Evolutionary conservation across 441 rosid genomes (phyloP).

Genomic region (Pelargonium citronellum): DNA sequence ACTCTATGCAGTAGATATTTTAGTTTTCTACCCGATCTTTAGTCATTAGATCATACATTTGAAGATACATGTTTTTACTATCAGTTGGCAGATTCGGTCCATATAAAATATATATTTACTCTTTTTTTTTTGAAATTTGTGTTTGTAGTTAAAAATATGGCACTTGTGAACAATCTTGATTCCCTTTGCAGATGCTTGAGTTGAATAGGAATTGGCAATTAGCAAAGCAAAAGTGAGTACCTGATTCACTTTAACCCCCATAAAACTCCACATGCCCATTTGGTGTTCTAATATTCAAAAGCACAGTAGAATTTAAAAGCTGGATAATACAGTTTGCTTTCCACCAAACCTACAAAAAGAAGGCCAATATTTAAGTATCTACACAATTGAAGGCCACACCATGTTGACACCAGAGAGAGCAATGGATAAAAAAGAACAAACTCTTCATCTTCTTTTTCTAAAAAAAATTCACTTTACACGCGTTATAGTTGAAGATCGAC

Average conservation of each 20-base stretch:
- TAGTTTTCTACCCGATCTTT: too few species aligned
- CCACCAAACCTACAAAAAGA: constrained; percentile 17
- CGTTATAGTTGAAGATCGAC: constrained; percentile 24
- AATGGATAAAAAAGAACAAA: background rate
- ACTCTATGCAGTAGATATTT: too few species aligned
- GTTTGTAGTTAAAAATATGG: too few species aligned
- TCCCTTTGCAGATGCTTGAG: background rate
- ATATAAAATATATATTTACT: too few species aligned
- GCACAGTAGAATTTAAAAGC: background rate
- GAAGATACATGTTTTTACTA: too few species aligned
- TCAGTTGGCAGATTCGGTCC: too few species aligned
- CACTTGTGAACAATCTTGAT: background rate
- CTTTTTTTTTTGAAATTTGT: too few species aligned
- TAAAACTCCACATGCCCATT: background rate
- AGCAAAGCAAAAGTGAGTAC: background rate
- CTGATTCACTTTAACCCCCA: background rate
- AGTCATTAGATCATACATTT: too few species aligned
- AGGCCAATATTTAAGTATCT: background rate
- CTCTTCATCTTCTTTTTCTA: background rate
- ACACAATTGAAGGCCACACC: background rate
- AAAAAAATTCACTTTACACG: constrained; percentile 12
- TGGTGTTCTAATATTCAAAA: background rate
- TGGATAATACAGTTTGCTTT: constrained; percentile 14
- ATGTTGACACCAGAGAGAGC: constrained; percentile 14
- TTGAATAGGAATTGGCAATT: background rate